Conservation (phyloP, 768 basidiomycete species). For the Brasilioporus rufonigricans region DNA sequence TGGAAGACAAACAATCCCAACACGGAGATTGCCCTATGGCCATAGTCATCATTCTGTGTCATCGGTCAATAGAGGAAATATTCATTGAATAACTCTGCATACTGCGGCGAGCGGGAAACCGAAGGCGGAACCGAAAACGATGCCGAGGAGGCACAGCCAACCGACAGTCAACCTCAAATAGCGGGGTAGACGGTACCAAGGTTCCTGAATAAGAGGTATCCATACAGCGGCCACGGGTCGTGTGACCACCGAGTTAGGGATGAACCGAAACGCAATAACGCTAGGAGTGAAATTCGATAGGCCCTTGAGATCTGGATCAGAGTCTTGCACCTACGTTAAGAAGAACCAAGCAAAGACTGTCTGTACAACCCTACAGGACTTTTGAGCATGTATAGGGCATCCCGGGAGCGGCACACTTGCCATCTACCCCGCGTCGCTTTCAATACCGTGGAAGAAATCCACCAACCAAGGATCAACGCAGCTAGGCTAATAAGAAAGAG, state of each 20-base stretch:
- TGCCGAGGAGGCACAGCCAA: constrained; percentile 72
- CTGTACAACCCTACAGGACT: constrained; percentile 63
- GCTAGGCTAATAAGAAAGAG: constrained; percentile 52
- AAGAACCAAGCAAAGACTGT: constrained; percentile 84
- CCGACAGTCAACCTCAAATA: constrained; percentile 59
- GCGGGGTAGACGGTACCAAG: constrained; percentile 63
- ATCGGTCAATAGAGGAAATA: constrained; percentile 13
- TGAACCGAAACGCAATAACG: constrained; percentile 81
- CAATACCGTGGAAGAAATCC: constrained; percentile 74
- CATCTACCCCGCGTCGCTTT: constrained; percentile 72
- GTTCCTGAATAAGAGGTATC: constrained; percentile 60
- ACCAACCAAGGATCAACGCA: constrained; percentile 74
- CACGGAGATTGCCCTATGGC: constrained; percentile 79
- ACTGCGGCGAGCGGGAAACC: constrained; percentile 67
- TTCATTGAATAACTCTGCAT: constrained; percentile 15
- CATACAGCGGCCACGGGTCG: constrained; percentile 72
- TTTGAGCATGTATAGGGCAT: not conserved
- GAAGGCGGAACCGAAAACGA: constrained; percentile 85
- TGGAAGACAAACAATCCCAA: constrained; percentile 82
- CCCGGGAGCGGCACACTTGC: constrained; percentile 34
- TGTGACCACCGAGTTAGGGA: constrained; percentile 68
- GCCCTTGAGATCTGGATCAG: not conserved
- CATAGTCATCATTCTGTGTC: constrained; percentile 61
- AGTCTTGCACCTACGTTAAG: constrained; percentile 49
- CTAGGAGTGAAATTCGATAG: constrained; percentile 31